phyloP scores from a whole-genome alignment of 2,329 filamentous ascomycete species.

The Curvularia verruculosa region DNA sequence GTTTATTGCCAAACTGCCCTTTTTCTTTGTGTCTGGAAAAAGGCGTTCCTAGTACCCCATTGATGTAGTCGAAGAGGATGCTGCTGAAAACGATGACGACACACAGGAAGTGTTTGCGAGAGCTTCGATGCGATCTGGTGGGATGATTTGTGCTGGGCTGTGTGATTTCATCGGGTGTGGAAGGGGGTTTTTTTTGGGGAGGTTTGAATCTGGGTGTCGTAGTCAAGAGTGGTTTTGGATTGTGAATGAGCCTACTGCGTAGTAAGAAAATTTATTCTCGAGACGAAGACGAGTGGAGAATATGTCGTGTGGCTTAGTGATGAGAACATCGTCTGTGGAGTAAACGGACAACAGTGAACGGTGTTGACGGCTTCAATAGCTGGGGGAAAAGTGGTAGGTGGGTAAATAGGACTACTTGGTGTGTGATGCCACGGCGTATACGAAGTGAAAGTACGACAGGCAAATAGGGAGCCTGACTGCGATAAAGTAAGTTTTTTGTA shows the following conservation, averaged over 20 bases:
- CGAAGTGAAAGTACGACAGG: not conserved
- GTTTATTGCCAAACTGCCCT: constrained; percentile 51
- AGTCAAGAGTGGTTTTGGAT: not conserved
- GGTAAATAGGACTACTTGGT: no score
- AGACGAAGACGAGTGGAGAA: not conserved
- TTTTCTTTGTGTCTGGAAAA: constrained; percentile 48
- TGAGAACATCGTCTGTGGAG: not conserved
- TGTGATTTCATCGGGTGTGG: constrained; percentile 2
- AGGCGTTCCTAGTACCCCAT: constrained; percentile 62
- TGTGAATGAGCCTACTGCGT: not conserved
- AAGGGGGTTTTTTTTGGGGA: not conserved
- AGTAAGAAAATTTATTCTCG: not conserved
- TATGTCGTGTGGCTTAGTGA: constrained; percentile 6
- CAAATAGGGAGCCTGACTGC: not conserved
- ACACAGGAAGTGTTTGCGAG: constrained; percentile 55
- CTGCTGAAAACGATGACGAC: constrained; percentile 58
- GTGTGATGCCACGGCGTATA: no score
- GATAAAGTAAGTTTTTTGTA: no score
- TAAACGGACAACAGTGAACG: constrained; percentile 2
- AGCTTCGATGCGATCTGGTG: constrained; percentile 59
- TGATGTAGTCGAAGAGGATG: constrained; percentile 80
- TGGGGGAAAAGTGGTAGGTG: not conserved
- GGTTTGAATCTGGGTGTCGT: not conserved
- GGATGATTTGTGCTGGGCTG: constrained; percentile 26
- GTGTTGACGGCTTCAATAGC: constrained; percentile 2